Percentiles rank a stretch among this genome's conserved stretches.
These are phyloP conservation scores for Pseudonitzschia delicatissima DNA, from an alignment of 108 stramenopile genomes.

Conservation along the genomic window DNA sequence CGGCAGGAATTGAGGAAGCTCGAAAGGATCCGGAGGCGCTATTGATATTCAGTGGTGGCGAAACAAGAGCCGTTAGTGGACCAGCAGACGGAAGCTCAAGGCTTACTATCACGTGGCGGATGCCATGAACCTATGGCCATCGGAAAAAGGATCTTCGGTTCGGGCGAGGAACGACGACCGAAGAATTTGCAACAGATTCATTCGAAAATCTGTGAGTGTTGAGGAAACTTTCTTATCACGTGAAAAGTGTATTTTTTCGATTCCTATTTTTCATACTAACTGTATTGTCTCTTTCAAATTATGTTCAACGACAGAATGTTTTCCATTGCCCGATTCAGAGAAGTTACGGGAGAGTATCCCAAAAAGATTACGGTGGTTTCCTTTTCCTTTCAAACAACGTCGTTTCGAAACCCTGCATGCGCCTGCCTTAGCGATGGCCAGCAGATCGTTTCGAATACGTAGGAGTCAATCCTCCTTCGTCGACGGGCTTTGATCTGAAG, in stretches of 20 bases:
- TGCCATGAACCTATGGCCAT: slow-evolving; percentile 72
- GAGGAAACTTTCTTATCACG: not conserved
- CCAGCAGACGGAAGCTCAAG: slow-evolving; percentile 81
- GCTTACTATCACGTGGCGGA: slow-evolving; percentile 85
- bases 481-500: slow-evolving; percentile 75
- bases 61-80: slow-evolving; percentile 87
- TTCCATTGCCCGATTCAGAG: slow-evolving; percentile 93
- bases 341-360: slow-evolving; percentile 92
- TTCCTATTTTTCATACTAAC: not conserved
- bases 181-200: slow-evolving; percentile 95
- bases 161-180: slow-evolving; percentile 77
- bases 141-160: slow-evolving; percentile 33
- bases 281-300: not conserved
- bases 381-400: slow-evolving; percentile 88
- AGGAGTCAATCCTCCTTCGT: slow-evolving; percentile 83
- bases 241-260: not conserved
- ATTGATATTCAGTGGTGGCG: slow-evolving; percentile 92
- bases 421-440: slow-evolving; percentile 85
- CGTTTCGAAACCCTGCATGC: slow-evolving; percentile 88
- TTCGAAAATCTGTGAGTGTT: slow-evolving; percentile 87
- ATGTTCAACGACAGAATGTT: slow-evolving; percentile 65
- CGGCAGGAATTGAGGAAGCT: slow-evolving; percentile 76
- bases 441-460: slow-evolving; percentile 67
- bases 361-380: slow-evolving; percentile 86
- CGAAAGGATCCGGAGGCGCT: slow-evolving; percentile 68